Conservation (phyloP, 148 eudicot species). For the Vaccinium vitisidaea region DNA sequence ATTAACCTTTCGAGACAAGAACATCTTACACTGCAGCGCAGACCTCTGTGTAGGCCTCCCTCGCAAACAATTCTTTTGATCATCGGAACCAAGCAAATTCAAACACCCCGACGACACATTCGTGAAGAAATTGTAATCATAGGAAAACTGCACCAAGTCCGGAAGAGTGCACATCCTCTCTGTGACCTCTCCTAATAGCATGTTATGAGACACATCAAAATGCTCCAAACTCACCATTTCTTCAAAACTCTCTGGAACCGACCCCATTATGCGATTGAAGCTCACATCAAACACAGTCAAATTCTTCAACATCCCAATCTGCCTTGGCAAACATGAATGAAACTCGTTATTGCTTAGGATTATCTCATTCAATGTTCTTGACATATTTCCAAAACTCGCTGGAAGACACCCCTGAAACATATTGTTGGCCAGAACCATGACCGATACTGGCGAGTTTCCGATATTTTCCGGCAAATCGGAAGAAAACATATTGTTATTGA, state of each 20-base stretch:
- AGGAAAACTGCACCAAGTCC: conserved; percentile 1
- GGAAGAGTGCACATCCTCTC: conserved; percentile 9
- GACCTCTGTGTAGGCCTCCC: conserved; percentile 20
- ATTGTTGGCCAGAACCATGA: conserved; percentile 21
- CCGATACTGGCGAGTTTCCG: conserved; percentile 20
- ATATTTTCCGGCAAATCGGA: conserved; percentile 17
- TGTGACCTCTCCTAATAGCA: conserved; percentile 11
- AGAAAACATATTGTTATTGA: conserved; percentile 23
- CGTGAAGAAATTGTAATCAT: conserved; percentile 21
- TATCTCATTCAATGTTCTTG: conserved; percentile 21
- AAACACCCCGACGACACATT: conserved; percentile 6
- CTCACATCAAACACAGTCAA: conserved; percentile 22
- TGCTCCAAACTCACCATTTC: conserved; percentile 19
- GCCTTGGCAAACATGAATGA: conserved; percentile 17
- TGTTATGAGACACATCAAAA: conserved; percentile 21
- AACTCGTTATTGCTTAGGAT: conserved; percentile 18
- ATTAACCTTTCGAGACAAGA: conserved; percentile 14
- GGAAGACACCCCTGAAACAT: conserved; percentile 22
- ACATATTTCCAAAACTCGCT: conserved; percentile 17
- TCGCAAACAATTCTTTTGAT: conserved; percentile 21
- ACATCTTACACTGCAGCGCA: conserved; percentile 18
- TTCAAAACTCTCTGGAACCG: conserved; percentile 15
- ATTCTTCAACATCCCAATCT: conserved; percentile 23
- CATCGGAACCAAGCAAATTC: conserved; percentile 7
- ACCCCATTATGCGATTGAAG: conserved; percentile 11